Conservation (phyloP, 2,329 filamentous ascomycete species). For the Penicillium freii region DNA sequence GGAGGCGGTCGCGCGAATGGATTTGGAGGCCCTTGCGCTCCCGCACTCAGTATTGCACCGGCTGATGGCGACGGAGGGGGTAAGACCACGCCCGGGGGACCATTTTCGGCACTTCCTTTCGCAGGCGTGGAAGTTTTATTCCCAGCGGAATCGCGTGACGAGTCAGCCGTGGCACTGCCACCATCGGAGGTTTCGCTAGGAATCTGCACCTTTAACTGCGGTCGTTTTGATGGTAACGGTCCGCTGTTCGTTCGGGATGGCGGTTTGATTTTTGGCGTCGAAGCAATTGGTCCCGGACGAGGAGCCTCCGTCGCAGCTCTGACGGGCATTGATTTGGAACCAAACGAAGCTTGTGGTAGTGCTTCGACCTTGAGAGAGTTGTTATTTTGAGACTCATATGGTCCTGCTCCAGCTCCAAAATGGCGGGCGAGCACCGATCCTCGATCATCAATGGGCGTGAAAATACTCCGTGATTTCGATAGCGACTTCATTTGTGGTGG, state of each 20-base stretch:
- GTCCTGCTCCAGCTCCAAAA: constrained; percentile 63
- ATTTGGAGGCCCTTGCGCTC: constrained; percentile 88
- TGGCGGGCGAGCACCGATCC: constrained; percentile 85
- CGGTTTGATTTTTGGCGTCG: constrained; percentile 67
- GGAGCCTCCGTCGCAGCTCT: constrained; percentile 50
- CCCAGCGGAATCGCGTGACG: constrained; percentile 62
- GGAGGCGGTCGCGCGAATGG: constrained; percentile 87
- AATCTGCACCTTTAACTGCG: constrained; percentile 88
- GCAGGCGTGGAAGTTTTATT: constrained; percentile 60
- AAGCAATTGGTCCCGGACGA: constrained; percentile 56
- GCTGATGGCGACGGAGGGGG: constrained; percentile 91
- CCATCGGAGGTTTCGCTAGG: constrained; percentile 83
- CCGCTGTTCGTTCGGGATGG: constrained; percentile 77
- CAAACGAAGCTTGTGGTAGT: constrained; percentile 43
- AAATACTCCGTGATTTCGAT: constrained; percentile 83
- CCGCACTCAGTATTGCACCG: constrained; percentile 80
- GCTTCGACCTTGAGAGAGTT: constrained; percentile 37
- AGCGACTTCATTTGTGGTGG: constrained; percentile 61
- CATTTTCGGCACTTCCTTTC: constrained; percentile 52
- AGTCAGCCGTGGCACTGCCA: constrained; percentile 70
- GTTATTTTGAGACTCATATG: constrained; percentile 49
- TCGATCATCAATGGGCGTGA: constrained; percentile 94
- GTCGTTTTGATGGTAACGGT: constrained; percentile 66
- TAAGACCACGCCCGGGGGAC: constrained; percentile 71
- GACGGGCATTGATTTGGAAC: constrained; percentile 61